Base-by-base conservation (phyloP, 208 protist species). In the Herpetomonas samuelpessoai region DNA sequence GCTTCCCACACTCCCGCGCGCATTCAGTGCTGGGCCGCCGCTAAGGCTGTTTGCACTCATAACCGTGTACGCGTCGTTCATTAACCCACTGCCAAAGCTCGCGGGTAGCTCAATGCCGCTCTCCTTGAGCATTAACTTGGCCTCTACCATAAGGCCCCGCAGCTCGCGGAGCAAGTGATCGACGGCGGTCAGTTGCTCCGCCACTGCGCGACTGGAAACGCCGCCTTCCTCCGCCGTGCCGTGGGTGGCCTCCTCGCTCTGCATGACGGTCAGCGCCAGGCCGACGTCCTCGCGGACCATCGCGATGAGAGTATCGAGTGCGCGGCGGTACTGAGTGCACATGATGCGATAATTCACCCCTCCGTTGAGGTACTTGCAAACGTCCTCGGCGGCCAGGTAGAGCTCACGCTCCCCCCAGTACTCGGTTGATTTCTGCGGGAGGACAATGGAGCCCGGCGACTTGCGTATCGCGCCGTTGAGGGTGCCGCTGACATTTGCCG, bases 261-360 rank as follows among this genome's bases (percentile, higher is more conserved):
- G 7, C 18, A 81, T 68, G 9, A 65, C 59, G 1, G 54, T 50
- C 38, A 57, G 51, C 14, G 62, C 63, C 38, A 94, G 47, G 9
- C 9, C 25, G 9, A 89, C 30, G 30, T 91, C 83, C 50, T 85
- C 76, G 14, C 68, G 64, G 19, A 91, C 46, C 28, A 91, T 57
- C 38, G 35, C 55, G 12, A 85, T 35, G 18, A 94, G 26, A 18
- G 83, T 27, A 27, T 91, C 81, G 14, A 89, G 46, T 0, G 68
- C 60, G 10, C 57, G 57, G 31, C 76, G 81, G 45, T 83, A 81
- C 48, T 83, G 75, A 50, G 78, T 31, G 60, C 71, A 90, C 35
- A 95, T 41, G 2, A 54, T 3, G 3, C 88, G 79, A 66, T 95
- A 95, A 71, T 92, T 83, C 27, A 95, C 54, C 28, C 88, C 88